Base-by-base conservation (phyloP, 108 stramenopile genomes). In the Cylindrotheca closterium region DNA sequence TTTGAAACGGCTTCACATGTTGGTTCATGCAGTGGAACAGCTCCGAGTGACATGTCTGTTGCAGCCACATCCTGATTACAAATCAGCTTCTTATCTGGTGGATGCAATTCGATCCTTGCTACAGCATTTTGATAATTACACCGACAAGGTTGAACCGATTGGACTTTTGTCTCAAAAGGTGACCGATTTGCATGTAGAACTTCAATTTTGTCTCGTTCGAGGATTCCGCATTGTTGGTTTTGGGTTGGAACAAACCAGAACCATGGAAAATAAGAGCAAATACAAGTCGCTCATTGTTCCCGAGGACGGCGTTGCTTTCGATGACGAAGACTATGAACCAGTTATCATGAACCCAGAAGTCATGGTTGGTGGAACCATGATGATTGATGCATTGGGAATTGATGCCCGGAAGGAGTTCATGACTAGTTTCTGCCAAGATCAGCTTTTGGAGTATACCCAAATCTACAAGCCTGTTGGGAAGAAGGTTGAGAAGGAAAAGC, bases 1-100 rank as follows among this genome's bases (percentile, higher is more conserved):
- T 0, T 68, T 99, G 29, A 98, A 98, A 60, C 70, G 94, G n/a
- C 73, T 99, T 67, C 99, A 99, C 78, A 98, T 99, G 99, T 69
- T 99, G 25, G 65, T 95, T 22, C 93, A 97, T 71, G 97, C 97
- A 18, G 95, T 98, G 22, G 91, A 93, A 52, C 93, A 96, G 58
- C 77, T 99, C 37, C 73, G 92, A n/a, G 53, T 69, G 64, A 78
- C 87, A 28, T 86, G 83, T 22, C 47, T 78, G 69, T 53, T 49
- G 47, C 59, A 74, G 18, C 85, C 85, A 17, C 73, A 84, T 42
- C 79, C 83, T 1, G 81, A 96, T 50, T 98, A 97, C 78, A 65
- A 77, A 21, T 88, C 84, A 48, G 94, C 95, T 8, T 86, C 95
- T 1, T 89, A 96, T 62, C 81, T 98, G 26, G 78, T 99, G 26